phyloP scores from a whole-genome alignment of 2,329 filamentous ascomycete genomes.

The Colletotrichum orbiculare region DNA sequence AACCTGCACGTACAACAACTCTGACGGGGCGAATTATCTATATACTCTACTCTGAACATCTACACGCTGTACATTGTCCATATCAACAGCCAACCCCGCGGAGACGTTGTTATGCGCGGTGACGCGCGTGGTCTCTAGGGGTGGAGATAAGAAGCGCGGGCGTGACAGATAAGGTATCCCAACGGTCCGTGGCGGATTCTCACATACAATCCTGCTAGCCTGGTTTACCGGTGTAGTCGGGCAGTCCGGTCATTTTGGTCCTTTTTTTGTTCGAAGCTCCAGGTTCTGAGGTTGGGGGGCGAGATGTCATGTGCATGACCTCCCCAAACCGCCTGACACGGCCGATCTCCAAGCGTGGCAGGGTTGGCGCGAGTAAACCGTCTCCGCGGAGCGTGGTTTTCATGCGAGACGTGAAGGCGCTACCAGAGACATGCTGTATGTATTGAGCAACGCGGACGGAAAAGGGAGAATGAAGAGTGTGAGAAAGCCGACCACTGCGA shows the following conservation, averaged over 20 bases:
- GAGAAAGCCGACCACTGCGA: neutral
- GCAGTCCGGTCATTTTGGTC: no score
- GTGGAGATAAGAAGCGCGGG: constrained; percentile 2
- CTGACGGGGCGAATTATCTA: no score
- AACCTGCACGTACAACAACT: no score
- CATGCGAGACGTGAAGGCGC: neutral
- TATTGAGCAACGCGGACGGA: neutral
- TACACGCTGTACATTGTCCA: neutral
- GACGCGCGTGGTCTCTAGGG: neutral
- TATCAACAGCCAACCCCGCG: constrained; percentile 7
- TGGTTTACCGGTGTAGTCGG: no score
- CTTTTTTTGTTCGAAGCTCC: no score
- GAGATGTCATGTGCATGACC: constrained; percentile 2
- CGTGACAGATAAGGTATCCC: constrained; percentile 18
- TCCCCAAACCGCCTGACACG: neutral
- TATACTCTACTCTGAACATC: no score
- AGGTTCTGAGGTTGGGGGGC: neutral
- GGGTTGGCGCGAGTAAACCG: neutral
- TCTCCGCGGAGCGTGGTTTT: neutral
- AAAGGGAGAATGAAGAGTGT: neutral
- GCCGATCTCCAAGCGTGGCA: constrained; percentile 5
- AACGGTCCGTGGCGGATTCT: no score
- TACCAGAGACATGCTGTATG: neutral
- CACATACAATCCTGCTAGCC: no score
- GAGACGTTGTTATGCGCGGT: constrained; percentile 9